These are phyloP conservation scores for Phytophthora pistaciae DNA, from an alignment of 352 stramenopile species.

Conservation along the genomic window DNA sequence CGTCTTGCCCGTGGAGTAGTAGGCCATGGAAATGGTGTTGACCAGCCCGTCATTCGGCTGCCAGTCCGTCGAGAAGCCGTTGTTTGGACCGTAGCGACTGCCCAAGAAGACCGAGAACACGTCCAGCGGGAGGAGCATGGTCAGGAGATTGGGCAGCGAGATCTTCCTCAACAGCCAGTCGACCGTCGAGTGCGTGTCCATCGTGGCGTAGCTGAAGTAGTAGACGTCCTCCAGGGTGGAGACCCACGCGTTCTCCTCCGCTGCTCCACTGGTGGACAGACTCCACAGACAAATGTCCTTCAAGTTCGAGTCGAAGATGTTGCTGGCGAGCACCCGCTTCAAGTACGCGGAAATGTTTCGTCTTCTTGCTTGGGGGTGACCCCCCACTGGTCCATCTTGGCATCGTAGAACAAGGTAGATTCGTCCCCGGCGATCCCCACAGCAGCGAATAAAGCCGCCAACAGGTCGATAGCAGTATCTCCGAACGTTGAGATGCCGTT, in stretches of 20 bases:
- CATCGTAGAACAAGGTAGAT: conserved; percentile 31
- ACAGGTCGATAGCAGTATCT: conserved; percentile 25
- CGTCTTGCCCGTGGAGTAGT: conserved; percentile 19
- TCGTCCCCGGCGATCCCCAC: conserved; percentile 12
- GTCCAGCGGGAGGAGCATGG: conserved; percentile 39
- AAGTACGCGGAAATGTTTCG: conserved; percentile 36
- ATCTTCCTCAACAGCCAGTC: conserved; percentile 37
- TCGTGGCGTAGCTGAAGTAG: conserved; percentile 48
- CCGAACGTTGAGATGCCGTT: conserved; percentile 38
- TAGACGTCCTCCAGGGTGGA: conserved; percentile 44
- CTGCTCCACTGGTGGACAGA: conserved; percentile 38
- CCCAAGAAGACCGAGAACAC: conserved; percentile 27
- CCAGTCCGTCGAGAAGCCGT: conserved; percentile 28
- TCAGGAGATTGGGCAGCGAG: conserved; percentile 41
- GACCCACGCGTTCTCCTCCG: conserved; percentile 49
- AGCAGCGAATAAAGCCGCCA: conserved; percentile 9
- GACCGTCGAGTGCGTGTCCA: conserved; percentile 31
- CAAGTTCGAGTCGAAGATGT: conserved; percentile 31
- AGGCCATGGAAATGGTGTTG: conserved; percentile 40
- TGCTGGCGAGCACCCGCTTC: conserved; percentile 33
- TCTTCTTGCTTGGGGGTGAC: conserved; percentile 17
- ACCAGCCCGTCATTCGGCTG: conserved; percentile 43
- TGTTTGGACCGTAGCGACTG: conserved; percentile 29
- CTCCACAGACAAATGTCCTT: conserved; percentile 40
- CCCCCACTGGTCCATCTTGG: conserved; percentile 46